Evolutionary conservation across 2,329 filamentous ascomycete genomes (phyloP), one percentile per base, ranked within the genome.

Genomic region (Westerdykella aurantiaca): DNA sequence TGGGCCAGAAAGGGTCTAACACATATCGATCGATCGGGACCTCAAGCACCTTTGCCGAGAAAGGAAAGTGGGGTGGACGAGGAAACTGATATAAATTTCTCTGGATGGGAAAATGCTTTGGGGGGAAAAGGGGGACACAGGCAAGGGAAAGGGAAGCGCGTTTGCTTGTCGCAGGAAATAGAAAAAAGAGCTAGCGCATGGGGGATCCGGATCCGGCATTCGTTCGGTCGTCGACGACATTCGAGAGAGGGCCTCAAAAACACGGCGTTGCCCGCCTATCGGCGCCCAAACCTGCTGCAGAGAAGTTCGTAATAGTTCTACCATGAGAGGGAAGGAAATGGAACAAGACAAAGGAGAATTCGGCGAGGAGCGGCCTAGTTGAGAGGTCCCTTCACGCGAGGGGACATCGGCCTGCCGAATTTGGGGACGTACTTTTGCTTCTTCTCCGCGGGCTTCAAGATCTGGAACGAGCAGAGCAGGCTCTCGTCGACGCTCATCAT

Each of bases 401-500:
- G 76, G 79, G 81, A 83, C 72, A 79, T 76, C 70, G 80, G 79
- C 75, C 77, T 79, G 76, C 80, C 82, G 72, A 85, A 78, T 75
- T 77, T 78, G 75, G 82, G 80, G 69, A 94, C 90, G 79, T 95
- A 97, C 90, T 97, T 97, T 88, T 96, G 91, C 85, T 98, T 98
- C 85, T 98, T 98, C 82, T 98, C 93, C 72, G 93, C 93, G 66
- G 93, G 93, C 79, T 97, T 98, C 77, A 98, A 80, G 69, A 98
- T 97, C 88, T 97, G 93, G 85, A 98, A 98, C 51, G 90, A 96
- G 79, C 93, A 98, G 64, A 98, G 79, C 71, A 98, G 75, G 70
- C 90, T 96, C 78, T 97, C 93, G 68, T 97, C 93, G 33, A 98
- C 93, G 67, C 90, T 96, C 93, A 98, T 97, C 91, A 98, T 97